phyloP scores from a whole-genome alignment of 2,329 filamentous ascomycete genomes.

The Colletotrichum incanum region DNA sequence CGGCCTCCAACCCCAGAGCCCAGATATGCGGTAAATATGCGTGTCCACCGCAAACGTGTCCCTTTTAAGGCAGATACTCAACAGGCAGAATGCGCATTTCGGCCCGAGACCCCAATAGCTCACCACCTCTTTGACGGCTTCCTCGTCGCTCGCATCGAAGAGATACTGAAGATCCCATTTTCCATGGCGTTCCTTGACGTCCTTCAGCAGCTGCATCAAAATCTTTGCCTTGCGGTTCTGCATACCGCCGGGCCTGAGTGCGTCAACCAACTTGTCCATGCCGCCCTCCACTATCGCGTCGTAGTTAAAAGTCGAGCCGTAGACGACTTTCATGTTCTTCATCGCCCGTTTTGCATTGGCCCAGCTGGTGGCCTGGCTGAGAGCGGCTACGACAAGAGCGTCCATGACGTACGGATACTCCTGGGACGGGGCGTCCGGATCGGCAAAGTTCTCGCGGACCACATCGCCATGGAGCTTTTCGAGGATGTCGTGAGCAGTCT shows the following conservation, averaged over 20 bases:
- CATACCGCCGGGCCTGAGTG: slow-evolving; percentile 23
- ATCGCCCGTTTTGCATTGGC: slow-evolving; percentile 31
- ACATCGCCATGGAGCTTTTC: slow-evolving; percentile 19
- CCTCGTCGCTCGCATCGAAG: slow-evolving; percentile 20
- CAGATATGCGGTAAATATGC: slow-evolving; percentile 21
- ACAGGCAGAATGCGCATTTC: slow-evolving; percentile 21
- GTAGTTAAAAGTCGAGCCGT: slow-evolving; percentile 28
- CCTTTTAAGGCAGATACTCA: slow-evolving; percentile 25
- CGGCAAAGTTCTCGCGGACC: slow-evolving; percentile 18
- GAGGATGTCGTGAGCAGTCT: slow-evolving; percentile 7
- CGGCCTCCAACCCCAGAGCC: slow-evolving; percentile 20
- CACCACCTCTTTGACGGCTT: slow-evolving; percentile 26
- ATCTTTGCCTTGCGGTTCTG: slow-evolving; percentile 34
- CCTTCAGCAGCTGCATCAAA: slow-evolving; percentile 16
- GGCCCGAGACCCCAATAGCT: slow-evolving; percentile 29
- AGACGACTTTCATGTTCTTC: slow-evolving; percentile 25
- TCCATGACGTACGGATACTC: slow-evolving; percentile 22
- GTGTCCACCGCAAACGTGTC: slow-evolving; percentile 28
- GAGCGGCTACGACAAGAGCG: slow-evolving; percentile 31
- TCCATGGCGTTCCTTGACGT: slow-evolving; percentile 20
- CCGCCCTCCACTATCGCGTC: slow-evolving; percentile 21
- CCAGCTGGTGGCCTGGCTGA: slow-evolving; percentile 30
- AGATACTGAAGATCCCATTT: slow-evolving; percentile 32
- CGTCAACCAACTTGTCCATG: slow-evolving; percentile 19
- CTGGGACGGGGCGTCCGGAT: slow-evolving; percentile 2